phyloP scores from a whole-genome alignment of 2,329 filamentous ascomycete genomes.

The Diplocarpon rosae region DNA sequence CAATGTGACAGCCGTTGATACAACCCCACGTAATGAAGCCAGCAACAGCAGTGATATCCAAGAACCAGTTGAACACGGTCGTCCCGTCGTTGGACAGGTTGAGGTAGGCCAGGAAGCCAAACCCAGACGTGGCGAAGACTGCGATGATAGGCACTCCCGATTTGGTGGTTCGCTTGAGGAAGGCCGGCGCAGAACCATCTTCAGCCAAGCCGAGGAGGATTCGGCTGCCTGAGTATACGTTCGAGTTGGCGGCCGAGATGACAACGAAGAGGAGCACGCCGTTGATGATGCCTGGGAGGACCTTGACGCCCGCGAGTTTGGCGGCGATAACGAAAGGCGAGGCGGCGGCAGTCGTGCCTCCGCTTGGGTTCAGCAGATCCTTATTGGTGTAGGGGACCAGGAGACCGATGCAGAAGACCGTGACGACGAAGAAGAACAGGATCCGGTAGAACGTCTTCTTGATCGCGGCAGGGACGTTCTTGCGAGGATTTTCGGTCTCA shows the following conservation, averaged over 20 bases:
- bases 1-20: conserved; percentile 53
- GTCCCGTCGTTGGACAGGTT: conserved; percentile 49
- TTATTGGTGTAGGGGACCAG: conserved; percentile 53
- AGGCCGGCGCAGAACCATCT: conserved; percentile 49
- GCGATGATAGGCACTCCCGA: conserved; percentile 52
- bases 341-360: conserved; percentile 41
- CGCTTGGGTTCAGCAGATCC: conserved; percentile 37
- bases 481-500: conserved; percentile 61
- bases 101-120: conserved; percentile 56
- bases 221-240: conserved; percentile 62
- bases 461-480: conserved; percentile 62
- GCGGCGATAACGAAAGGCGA: conserved; percentile 53
- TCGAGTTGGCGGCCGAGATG: conserved; percentile 67
- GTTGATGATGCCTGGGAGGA: conserved; percentile 63
- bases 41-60: conserved; percentile 58
- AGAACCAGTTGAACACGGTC: conserved; percentile 59
- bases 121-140: conserved; percentile 43
- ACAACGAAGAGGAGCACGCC: conserved; percentile 68
- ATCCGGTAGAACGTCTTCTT: conserved; percentile 68
- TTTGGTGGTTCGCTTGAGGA: conserved; percentile 48
- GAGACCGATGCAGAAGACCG: conserved; percentile 61
- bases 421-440: conserved; percentile 53
- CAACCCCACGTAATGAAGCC: conserved; percentile 62
- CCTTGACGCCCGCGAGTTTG: conserved; percentile 49
- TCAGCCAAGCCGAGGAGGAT: conserved; percentile 56